These are phyloP conservation scores for Penicillium macrosclerotiorum DNA, from an alignment of 495 filamentous ascomycete species.

Conservation along the genomic window DNA sequence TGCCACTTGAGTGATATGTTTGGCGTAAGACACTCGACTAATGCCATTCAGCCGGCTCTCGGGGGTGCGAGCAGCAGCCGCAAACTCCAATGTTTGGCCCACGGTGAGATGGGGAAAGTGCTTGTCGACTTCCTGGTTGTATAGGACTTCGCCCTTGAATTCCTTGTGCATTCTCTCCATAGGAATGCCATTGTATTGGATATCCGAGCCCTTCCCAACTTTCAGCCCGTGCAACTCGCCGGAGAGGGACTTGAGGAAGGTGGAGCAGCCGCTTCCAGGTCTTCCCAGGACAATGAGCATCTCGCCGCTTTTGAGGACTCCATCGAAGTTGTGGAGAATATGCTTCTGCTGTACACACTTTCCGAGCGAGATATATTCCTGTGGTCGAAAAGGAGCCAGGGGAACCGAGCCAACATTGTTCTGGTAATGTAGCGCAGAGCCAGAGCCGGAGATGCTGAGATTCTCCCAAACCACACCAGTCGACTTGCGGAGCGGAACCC, in stretches of 20 bases:
- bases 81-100: slow-evolving; percentile 64
- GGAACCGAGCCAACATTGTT: slow-evolving; percentile 51
- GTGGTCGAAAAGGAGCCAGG: slow-evolving; percentile 45
- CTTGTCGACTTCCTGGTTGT: slow-evolving; percentile 62
- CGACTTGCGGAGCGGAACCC: slow-evolving; percentile 34
- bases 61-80: slow-evolving; percentile 52
- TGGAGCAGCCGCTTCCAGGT: slow-evolving; percentile 47
- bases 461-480: slow-evolving; percentile 50
- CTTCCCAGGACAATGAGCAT: slow-evolving; percentile 42
- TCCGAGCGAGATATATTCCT: slow-evolving; percentile 39
- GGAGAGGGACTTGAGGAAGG: slow-evolving; percentile 39
- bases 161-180: slow-evolving; percentile 54
- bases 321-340: slow-evolving; percentile 42
- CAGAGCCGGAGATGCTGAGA: slow-evolving; percentile 54
- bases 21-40: slow-evolving; percentile 39
- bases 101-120: slow-evolving; percentile 68
- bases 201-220: slow-evolving; percentile 37
- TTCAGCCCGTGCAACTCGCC: slow-evolving; percentile 39
- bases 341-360: slow-evolving; percentile 32
- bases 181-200: slow-evolving; percentile 54
- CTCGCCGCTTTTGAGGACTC: slow-evolving; percentile 38
- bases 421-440: slow-evolving; percentile 54
- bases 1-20: slow-evolving; percentile 54
- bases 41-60: slow-evolving; percentile 42
- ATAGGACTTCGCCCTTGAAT: slow-evolving; percentile 64